A percentile compares a stretch with the other conserved stretches of the same genome.
Evolutionary conservation across 148 eudicot genomes (phyloP).

Genomic region (Amaranthus hypochondriacus): DNA sequence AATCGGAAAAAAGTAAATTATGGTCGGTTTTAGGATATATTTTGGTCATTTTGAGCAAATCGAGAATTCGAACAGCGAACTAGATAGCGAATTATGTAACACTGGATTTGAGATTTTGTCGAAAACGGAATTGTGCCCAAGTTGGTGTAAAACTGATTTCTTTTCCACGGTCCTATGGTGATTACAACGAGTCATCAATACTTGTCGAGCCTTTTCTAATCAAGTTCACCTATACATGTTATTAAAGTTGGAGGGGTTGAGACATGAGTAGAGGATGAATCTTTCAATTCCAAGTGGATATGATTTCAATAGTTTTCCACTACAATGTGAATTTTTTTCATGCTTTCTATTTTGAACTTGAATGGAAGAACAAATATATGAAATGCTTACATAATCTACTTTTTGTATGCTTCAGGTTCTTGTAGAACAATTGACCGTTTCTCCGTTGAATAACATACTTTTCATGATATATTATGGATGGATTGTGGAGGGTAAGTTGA

Average conservation of each 20-base stretch:
- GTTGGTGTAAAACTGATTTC: not conserved
- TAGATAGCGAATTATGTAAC: too few relatives aligned
- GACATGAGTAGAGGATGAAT: not conserved
- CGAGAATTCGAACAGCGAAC: too few relatives aligned
- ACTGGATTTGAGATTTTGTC: not conserved
- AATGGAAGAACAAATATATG: not conserved
- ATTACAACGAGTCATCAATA: not conserved
- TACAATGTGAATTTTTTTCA: not conserved
- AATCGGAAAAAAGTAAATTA: too few relatives aligned
- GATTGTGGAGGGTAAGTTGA: conserved; percentile 61
- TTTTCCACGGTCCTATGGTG: not conserved
- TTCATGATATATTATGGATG: conserved; percentile 81
- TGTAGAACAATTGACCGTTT: conserved; percentile 71
- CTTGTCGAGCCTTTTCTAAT: not conserved
- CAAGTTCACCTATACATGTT: not conserved
- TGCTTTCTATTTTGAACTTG: not conserved
- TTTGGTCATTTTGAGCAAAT: too few relatives aligned
- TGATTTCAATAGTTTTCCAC: not conserved
- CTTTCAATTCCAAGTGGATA: not conserved
- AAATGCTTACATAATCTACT: not conserved
- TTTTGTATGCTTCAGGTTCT: conserved; percentile 49
- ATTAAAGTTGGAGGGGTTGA: not conserved
- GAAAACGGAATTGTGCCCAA: not conserved
- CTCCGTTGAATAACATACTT: conserved; percentile 80
- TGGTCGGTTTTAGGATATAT: too few relatives aligned